A percentile compares a stretch with the other conserved stretches of the same genome.
Evolutionary conservation across 1,284 basidiomycete genomes (phyloP).

Genomic region (Amylostereum chailletii): DNA sequence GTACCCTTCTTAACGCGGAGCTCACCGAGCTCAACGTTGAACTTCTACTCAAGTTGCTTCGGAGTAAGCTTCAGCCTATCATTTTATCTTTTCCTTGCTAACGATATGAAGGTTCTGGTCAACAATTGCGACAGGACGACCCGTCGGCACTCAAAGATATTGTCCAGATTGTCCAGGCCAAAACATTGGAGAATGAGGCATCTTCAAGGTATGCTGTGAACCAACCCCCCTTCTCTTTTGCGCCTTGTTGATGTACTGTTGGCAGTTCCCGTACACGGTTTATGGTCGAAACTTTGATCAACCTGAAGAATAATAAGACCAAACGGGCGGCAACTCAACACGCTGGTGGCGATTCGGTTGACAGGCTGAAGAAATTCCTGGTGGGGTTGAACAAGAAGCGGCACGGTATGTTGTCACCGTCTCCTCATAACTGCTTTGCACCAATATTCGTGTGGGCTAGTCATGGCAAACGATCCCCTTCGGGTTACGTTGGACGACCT

Average conservation of each 20-base stretch:
- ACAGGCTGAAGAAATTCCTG: conserved; percentile 81
- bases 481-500: conserved; percentile 83
- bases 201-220: conserved; percentile 43
- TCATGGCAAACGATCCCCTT: conserved; percentile 75
- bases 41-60: conserved; percentile 76
- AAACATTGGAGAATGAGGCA: conserved; percentile 48
- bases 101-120: conserved; percentile 60
- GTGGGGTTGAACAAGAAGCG: conserved; percentile 67
- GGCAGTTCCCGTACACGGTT: conserved; percentile 76
- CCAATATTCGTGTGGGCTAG: conserved; percentile 29
- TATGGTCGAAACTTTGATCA: conserved; percentile 87
- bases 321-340: conserved; percentile 56
- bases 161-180: conserved; percentile 74
- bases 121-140: conserved; percentile 84
- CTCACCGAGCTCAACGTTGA: conserved; percentile 81
- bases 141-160: conserved; percentile 80
- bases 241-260: neutral
- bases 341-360: conserved; percentile 66
- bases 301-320: conserved; percentile 85
- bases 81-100: neutral
- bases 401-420: conserved; percentile 41
- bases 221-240: too few species aligned
- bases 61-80: conserved; percentile 46
- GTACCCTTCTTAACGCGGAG: conserved; percentile 59
- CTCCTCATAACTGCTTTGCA: neutral